Evolutionary conservation across 2,329 filamentous ascomycete species (phyloP).

Genomic region (Capronia coronata): DNA sequence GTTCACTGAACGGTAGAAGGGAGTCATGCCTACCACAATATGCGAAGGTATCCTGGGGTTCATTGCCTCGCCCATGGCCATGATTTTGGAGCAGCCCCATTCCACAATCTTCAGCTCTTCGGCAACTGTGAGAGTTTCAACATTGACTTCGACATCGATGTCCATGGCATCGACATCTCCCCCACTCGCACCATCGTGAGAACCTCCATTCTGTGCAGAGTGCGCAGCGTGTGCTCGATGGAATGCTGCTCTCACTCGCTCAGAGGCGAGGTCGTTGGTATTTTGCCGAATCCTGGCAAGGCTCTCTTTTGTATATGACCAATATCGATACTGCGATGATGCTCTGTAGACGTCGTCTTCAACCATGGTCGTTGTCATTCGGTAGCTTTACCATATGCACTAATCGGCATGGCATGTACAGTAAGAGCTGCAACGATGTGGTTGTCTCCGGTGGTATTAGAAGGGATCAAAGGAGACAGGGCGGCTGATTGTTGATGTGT

Average conservation of each 20-base stretch:
- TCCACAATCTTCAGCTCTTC: constrained; percentile 78
- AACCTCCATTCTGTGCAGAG: constrained; percentile 36
- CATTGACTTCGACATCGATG: constrained; percentile 41
- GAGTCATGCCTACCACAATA: constrained; percentile 38
- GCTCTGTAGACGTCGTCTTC: constrained; percentile 89
- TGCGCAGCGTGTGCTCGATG: constrained; percentile 40
- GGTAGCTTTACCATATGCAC: background rate
- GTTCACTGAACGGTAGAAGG: background rate
- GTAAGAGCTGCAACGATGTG: no score
- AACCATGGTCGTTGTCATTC: constrained; percentile 49
- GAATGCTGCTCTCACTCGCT: constrained; percentile 57
- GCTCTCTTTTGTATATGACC: constrained; percentile 76
- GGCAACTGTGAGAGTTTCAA: constrained; percentile 66
- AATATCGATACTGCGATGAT: constrained; percentile 83
- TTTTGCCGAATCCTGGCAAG: constrained; percentile 65
- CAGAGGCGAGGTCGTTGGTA: constrained; percentile 72
- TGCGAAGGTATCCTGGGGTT: constrained; percentile 47
- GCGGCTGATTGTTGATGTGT: no score
- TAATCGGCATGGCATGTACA: background rate
- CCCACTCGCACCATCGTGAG: constrained; percentile 23
- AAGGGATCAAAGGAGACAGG: no score
- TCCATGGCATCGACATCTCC: constrained; percentile 6
- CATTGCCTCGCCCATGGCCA: constrained; percentile 55
- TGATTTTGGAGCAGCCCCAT: constrained; percentile 63
- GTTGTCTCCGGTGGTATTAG: no score